Conservation (phyloP, 2,329 filamentous ascomycete genomes). For the Diplocarpon rosae region DNA sequence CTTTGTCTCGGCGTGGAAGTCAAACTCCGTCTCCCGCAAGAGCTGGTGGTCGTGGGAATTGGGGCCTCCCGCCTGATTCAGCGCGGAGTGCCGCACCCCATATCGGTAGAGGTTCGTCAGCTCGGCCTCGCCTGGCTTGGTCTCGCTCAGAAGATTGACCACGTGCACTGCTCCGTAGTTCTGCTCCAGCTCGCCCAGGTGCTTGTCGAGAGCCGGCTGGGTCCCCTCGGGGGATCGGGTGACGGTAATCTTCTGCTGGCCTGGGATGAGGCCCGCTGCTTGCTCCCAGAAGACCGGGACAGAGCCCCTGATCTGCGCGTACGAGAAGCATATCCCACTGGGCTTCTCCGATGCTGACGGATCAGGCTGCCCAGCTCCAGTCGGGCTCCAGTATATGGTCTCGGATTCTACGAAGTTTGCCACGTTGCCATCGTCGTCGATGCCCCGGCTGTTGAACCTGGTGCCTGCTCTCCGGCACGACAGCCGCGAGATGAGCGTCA, state of each 20-base stretch:
- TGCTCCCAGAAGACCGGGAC: slow-evolving; percentile 98
- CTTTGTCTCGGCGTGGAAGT: slow-evolving; percentile 91
- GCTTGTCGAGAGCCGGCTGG: slow-evolving; percentile 89
- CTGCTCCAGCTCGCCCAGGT: slow-evolving; percentile 78
- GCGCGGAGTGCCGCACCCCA: slow-evolving; percentile 62
- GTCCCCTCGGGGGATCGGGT: slow-evolving; percentile 83
- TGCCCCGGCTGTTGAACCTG: slow-evolving; percentile 91
- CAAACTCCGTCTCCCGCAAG: slow-evolving; percentile 75
- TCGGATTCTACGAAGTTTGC: slow-evolving; percentile 99
- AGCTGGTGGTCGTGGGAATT: slow-evolving; percentile 59
- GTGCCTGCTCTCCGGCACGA: slow-evolving; percentile 89
- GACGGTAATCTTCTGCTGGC: slow-evolving; percentile 87
- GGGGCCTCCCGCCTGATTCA: slow-evolving; percentile 49
- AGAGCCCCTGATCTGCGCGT: slow-evolving; percentile 83
- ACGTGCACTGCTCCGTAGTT: slow-evolving; percentile 87
- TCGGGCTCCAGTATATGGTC: slow-evolving; percentile 78
- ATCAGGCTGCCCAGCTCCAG: slow-evolving; percentile 24
- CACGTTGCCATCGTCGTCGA: slow-evolving; percentile 94
- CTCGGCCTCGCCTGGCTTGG: slow-evolving; percentile 77
- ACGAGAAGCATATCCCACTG: slow-evolving; percentile 71
- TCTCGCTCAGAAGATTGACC: slow-evolving; percentile 84
- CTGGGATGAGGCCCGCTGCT: slow-evolving; percentile 72
- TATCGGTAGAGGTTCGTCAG: slow-evolving; percentile 69
- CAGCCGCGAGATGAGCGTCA: slow-evolving; percentile 84
- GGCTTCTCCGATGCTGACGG: slow-evolving; percentile 16